Evolutionary conservation across 2,329 filamentous ascomycete genomes (phyloP), one percentile per base, ranked within the genome.

Genomic region (Trichophaea hybrida): DNA sequence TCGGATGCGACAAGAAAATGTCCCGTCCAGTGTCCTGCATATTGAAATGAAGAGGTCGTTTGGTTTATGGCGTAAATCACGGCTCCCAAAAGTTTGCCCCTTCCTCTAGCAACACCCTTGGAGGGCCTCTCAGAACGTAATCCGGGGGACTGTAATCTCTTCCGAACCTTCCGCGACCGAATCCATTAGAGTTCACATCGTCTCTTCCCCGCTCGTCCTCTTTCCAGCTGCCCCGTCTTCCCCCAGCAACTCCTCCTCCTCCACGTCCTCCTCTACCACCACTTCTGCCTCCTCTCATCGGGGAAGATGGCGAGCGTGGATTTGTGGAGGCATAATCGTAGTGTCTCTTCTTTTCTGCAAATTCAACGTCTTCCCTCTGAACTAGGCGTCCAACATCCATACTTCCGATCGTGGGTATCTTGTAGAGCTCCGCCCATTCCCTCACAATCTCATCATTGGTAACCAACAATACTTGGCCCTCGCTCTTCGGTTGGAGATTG

Each of bases 1-100:
- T 24, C 24, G 24, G 24, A 24, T 24, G 24, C 24, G 24, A 24
- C 24, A 24, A 24, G 24, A 24, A 24, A 24, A 24, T 24, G 24
- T 24, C 24, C 24, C 24, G 24, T 24, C 24, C 24, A 24, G 24
- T 24, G 24, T 24, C 24, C 24, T 24, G 24, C 24, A 24, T 24
- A 24, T 24, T 24, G 24, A 24, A 24, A 24, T 24, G 24, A 24
- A 24, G 24, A 24, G 24, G 24, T 24, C 24, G 24, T 24, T 24
- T 24, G 24, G 24, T 24, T 24, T 24, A 3, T 24, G 3, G 24
- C 24, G 24, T 24, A 24, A 44, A 44, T 55, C 59, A 66, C 48
- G 67, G 66, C 37, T 67, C 66, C 69, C 69, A 70, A 6, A n/a
- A 70, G 61, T 46, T 68, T 68, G 12, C 69, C 69, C 37, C 64